phyloP scores from a whole-genome alignment of 2,329 filamentous ascomycete genomes.

The Zymoseptoria tritici region DNA sequence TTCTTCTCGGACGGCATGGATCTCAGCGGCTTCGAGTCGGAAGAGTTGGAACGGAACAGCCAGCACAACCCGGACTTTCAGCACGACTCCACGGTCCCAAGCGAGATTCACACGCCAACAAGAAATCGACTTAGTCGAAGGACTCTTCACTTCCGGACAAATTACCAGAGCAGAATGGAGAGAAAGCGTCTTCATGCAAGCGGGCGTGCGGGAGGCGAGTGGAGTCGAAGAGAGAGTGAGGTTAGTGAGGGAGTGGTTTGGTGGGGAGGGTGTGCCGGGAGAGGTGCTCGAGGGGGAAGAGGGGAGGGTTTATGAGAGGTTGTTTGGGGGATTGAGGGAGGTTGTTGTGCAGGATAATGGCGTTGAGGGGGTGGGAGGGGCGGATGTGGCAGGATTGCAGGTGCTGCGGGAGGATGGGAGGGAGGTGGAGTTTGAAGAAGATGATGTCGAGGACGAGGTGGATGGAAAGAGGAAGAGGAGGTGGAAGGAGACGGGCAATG shows the following conservation, averaged over 20 bases:
- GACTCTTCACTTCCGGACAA: conserved; percentile 11
- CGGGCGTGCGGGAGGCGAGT: conserved; percentile 6
- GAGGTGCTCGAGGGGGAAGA: conserved; percentile 64
- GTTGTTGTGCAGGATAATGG: conserved; percentile 38
- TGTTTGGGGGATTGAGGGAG: conserved; percentile 63
- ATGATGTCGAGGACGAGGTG: conserved; percentile 20
- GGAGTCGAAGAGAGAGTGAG: conserved; percentile 10
- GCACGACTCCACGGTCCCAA: neutral
- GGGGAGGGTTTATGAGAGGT: conserved; percentile 64
- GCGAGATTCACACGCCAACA: conserved; percentile 10
- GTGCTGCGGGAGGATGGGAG: conserved; percentile 51
- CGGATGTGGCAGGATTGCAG: conserved; percentile 40
- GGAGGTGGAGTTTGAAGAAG: conserved; percentile 49
- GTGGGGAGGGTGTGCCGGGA: conserved; percentile 62
- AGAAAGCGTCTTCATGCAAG: conserved; percentile 10
- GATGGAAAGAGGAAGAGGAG: conserved; percentile 17
- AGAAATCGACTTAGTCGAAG: conserved; percentile 13
- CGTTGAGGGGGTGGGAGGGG: conserved; percentile 39
- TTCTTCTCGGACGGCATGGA: no score
- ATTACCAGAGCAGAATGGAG: conserved; percentile 17
- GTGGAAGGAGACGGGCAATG: conserved; percentile 51
- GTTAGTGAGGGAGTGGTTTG: conserved; percentile 14
- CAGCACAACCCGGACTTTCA: neutral
- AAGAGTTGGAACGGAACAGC: no score
- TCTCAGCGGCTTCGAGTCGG: no score